A percentile compares a stretch with the other conserved stretches of the same genome.
Conservation (phyloP, 805 yeast genomes). For the Saccharomycopsis selenospora region DNA sequence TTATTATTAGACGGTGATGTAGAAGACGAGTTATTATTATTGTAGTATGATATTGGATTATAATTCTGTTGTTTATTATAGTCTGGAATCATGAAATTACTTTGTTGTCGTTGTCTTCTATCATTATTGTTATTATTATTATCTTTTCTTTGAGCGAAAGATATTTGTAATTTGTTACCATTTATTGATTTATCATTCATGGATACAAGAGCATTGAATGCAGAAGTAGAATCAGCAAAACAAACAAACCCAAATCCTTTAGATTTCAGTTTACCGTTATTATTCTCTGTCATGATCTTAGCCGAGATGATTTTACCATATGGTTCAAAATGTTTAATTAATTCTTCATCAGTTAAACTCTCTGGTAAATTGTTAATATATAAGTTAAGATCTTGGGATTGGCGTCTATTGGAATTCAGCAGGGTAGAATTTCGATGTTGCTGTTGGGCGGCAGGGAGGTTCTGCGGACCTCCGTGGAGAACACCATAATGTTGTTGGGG, state of each 20-base stretch:
- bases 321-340: slow-evolving; percentile 34
- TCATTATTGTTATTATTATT: not conserved
- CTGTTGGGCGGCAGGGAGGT: too few species aligned
- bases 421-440: slow-evolving; percentile 22
- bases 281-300: slow-evolving; percentile 43
- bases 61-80: not conserved
- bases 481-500: too few species aligned
- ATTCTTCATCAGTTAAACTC: slow-evolving; percentile 47
- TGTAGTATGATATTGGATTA: too few species aligned
- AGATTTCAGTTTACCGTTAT: slow-evolving; percentile 36
- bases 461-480: too few species aligned
- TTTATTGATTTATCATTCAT: slow-evolving; percentile 49
- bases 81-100: not conserved
- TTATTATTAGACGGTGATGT: too few species aligned
- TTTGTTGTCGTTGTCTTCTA: not conserved
- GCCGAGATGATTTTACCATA: slow-evolving; percentile 51
- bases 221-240: slow-evolving; percentile 57
- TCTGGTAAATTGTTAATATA: slow-evolving; percentile 61
- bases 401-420: slow-evolving; percentile 25
- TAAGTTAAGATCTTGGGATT: slow-evolving; percentile 62
- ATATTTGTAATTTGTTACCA: slow-evolving; percentile 53
- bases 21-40: too few species aligned
- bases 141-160: slow-evolving; percentile 52
- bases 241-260: slow-evolving; percentile 81
- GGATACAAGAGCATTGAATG: slow-evolving; percentile 59